Conservation (phyloP, 352 stramenopile genomes). For the Globisporangium nodosum region DNA sequence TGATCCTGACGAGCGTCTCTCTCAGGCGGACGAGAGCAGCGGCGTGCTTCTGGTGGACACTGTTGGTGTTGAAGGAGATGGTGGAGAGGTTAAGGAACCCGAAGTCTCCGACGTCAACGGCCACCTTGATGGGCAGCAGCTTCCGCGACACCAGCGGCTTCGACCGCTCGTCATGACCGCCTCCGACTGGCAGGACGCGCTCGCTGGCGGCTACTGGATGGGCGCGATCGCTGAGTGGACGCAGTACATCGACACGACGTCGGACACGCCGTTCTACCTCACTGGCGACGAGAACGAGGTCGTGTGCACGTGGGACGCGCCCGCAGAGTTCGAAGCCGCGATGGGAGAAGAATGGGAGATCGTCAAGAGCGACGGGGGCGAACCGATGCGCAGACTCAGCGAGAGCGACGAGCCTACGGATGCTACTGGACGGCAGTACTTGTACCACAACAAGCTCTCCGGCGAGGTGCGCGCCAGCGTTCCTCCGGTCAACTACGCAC, state of each 20-base stretch:
- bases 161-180: slow-evolving; percentile 10
- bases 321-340: slow-evolving; percentile 65
- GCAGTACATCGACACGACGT: slow-evolving; percentile 58
- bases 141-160: slow-evolving; percentile 5
- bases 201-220: slow-evolving; percentile 43
- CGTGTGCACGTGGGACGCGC: slow-evolving; percentile 49
- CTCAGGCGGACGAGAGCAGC: background rate
- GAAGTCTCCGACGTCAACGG: too few species aligned
- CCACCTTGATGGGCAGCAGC: background rate
- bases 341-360: slow-evolving; percentile 58
- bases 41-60: too few species aligned
- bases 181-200: slow-evolving; percentile 38
- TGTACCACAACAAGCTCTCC: slow-evolving; percentile 62
- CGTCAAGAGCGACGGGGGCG: slow-evolving; percentile 13
- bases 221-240: slow-evolving; percentile 64
- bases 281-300: background rate
- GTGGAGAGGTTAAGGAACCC: background rate
- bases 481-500: slow-evolving; percentile 46
- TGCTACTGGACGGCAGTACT: slow-evolving; percentile 21
- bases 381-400: background rate
- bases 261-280: slow-evolving; percentile 47
- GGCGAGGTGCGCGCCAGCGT: slow-evolving; percentile 37
- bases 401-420: background rate
- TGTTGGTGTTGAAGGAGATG: background rate
- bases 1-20: background rate